phyloP scores from a whole-genome alignment of 345 rosid genomes.

The Dovyalis caffra region DNA sequence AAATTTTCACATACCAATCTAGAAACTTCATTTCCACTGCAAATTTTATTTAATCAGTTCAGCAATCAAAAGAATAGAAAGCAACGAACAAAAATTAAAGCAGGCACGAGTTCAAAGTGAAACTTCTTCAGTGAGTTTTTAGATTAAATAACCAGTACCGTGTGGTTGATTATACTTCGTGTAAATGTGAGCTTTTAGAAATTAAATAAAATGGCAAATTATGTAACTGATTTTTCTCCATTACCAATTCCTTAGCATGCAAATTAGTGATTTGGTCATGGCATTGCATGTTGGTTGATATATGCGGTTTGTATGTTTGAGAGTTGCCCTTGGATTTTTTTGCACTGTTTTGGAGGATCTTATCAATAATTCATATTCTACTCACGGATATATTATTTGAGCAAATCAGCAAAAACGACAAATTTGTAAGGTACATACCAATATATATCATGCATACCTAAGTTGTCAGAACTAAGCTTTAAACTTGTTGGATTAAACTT shows the following conservation, averaged over 20 bases:
- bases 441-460: no score
- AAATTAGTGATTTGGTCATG: no score
- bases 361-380: no score
- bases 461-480: no score
- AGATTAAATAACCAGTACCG: neutral
- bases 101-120: neutral
- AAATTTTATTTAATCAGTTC: neutral
- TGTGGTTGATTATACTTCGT: neutral
- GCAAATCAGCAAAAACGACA: no score
- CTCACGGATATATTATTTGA: no score
- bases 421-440: no score
- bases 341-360: no score
- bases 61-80: neutral
- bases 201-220: neutral
- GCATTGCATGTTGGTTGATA: no score
- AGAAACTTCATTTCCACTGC: slow-evolving; percentile 45
- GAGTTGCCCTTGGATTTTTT: no score
- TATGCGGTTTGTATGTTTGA: no score
- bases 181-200: neutral
- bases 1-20: slow-evolving; percentile 87
- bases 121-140: neutral
- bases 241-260: neutral
- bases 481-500: no score
- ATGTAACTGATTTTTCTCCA: neutral
- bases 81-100: neutral